These are phyloP conservation scores for Aspergillus viridinutans DNA, from an alignment of 2,329 filamentous ascomycete species.

Conservation along the genomic window DNA sequence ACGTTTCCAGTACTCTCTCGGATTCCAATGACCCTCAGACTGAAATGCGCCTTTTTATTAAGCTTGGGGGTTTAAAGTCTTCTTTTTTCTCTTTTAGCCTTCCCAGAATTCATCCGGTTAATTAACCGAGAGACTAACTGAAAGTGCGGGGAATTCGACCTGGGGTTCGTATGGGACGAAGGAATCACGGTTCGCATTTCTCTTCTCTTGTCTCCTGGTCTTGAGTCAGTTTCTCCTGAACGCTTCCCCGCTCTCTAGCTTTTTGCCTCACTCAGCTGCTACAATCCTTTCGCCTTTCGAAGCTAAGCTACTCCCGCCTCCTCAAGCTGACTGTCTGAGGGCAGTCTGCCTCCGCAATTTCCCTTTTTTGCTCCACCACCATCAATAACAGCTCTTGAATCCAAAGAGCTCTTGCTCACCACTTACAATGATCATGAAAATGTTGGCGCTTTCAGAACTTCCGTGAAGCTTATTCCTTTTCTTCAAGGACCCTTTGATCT, in stretches of 20 bases:
- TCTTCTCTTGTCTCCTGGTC: background rate
- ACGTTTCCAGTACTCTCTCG: background rate
- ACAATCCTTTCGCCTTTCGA: too few relatives aligned
- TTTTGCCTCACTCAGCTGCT: too few relatives aligned
- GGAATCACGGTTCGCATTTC: background rate
- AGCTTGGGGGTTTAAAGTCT: background rate
- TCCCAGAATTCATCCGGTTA: background rate
- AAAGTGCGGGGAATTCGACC: background rate
- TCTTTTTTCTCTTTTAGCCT: background rate
- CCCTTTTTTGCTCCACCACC: background rate
- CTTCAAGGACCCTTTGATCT: background rate
- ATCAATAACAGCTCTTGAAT: background rate
- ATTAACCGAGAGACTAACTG: background rate
- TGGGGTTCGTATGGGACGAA: background rate
- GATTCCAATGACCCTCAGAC: background rate
- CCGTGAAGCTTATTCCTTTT: conserved; percentile 4
- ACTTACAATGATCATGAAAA: background rate
- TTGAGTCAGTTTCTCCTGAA: background rate
- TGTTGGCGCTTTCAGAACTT: conserved; percentile 4
- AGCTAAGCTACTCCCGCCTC: background rate
- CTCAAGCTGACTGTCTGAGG: background rate
- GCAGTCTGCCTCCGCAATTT: background rate
- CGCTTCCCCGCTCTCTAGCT: background rate
- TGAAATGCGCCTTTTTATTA: background rate
- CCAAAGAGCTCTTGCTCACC: background rate